These are phyloP conservation scores for Verticillium klebahnii DNA, from an alignment of 2,329 filamentous ascomycete species.

Conservation along the genomic window DNA sequence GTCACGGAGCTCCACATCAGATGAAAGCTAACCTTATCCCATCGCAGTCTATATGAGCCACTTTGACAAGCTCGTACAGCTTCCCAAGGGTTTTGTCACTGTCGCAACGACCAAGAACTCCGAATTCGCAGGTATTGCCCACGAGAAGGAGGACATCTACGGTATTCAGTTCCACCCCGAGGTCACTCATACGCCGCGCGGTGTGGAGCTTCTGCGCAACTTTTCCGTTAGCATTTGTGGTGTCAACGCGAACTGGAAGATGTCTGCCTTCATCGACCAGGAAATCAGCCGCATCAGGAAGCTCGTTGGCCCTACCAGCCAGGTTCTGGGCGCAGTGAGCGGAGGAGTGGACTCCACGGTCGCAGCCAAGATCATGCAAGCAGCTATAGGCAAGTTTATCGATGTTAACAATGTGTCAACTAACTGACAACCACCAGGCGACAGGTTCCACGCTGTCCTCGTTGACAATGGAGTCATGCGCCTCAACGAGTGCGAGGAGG, in stretches of 20 bases:
- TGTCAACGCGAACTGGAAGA: constrained; percentile 74
- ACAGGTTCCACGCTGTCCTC: constrained; percentile 41
- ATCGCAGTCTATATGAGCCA: constrained; percentile 74
- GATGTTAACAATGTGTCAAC: constrained; percentile 1
- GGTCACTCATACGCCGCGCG: constrained; percentile 67
- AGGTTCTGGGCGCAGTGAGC: constrained; percentile 60
- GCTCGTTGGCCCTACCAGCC: constrained; percentile 75
- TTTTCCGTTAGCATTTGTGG: constrained; percentile 80
- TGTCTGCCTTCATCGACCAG: constrained; percentile 76
- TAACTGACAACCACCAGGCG: neutral
- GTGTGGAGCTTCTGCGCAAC: constrained; percentile 69
- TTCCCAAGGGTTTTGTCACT: constrained; percentile 69
- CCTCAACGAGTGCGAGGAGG: constrained; percentile 75
- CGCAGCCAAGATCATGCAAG: constrained; percentile 77
- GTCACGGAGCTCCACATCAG: no score
- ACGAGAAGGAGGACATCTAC: constrained; percentile 65
- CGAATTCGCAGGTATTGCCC: constrained; percentile 76
- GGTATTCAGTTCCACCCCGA: constrained; percentile 91
- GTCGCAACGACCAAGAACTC: constrained; percentile 75
- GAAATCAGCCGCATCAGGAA: constrained; percentile 77
- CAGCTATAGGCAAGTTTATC: constrained; percentile 58
- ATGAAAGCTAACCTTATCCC: neutral
- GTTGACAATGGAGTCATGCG: constrained; percentile 86
- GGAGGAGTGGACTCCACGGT: constrained; percentile 91
- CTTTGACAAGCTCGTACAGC: constrained; percentile 72